Percentiles rank a stretch among this genome's conserved stretches.
These are phyloP conservation scores for Apostasia shenzhenica DNA, from an alignment of 106 monocot genomes.

Conservation along the genomic window DNA sequence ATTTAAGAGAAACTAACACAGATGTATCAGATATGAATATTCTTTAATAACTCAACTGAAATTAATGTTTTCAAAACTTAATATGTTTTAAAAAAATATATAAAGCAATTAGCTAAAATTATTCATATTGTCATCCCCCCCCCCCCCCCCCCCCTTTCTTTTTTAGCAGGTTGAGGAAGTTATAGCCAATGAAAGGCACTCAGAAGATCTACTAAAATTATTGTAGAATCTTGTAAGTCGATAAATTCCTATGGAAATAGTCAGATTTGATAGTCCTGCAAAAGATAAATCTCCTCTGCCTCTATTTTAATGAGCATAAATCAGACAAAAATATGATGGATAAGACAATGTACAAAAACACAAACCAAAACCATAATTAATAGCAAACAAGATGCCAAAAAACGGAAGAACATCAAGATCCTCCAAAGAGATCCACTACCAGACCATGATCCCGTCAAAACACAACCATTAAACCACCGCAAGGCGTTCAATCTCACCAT, in stretches of 20 bases:
- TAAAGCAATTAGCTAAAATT: no score
- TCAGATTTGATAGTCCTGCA: neutral
- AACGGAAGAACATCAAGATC: neutral
- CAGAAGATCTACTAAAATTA: neutral
- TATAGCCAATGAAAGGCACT: neutral
- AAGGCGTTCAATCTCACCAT: no score
- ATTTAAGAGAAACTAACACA: no score
- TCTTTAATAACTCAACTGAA: no score
- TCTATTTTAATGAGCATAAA: neutral
- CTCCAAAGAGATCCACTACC: neutral
- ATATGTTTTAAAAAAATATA: no score
- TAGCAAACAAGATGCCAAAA: neutral
- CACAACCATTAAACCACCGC: no score
- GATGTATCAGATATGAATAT: no score
- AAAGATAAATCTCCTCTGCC: neutral
- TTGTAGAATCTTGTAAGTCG: neutral
- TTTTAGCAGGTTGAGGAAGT: neutral
- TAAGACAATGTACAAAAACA: neutral
- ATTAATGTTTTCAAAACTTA: no score
- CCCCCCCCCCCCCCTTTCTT: neutral
- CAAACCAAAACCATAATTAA: neutral
- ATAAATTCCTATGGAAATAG: neutral
- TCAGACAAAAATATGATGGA: neutral
- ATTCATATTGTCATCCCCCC: neutral
- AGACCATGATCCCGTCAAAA: neutral